Evolutionary conservation across 2,329 filamentous ascomycete species (phyloP), one percentile per base, ranked within the genome.

Genomic region (Basipetospora chlamydospora): DNA sequence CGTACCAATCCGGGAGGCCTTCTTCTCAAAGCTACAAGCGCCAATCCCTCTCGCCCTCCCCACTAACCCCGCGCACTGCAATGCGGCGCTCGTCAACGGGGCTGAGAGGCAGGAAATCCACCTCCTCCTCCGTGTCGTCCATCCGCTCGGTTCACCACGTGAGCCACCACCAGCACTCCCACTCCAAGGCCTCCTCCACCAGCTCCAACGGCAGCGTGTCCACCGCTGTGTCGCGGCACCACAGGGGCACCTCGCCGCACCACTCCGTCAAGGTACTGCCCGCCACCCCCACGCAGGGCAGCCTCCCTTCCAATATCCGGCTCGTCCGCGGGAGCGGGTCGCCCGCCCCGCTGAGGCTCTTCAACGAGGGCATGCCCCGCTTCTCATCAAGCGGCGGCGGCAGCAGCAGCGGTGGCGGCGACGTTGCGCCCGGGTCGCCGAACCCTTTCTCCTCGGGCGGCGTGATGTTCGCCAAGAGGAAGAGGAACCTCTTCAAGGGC

Each of bases 261-360:
- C 74, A 84, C 46, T 93, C 84, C 0, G 80, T 96, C 48, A 96
- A 96, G 59, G 81, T 96, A n/a, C 73, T 96, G 3, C 88, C 90
- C 1, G 83, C 84, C 0, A 94, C 87, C 0, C 88, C 88, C 0
- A 87, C 80, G 0, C 61, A 70, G 3, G 64, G 67, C 12, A 63
- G 73, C 1, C 93, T 96, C 48, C 87, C 88, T 0, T 82, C 77
- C 35, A 92, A 87, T 45, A 82, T 95, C 41, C 78, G 88, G 3
- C 65, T 95, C 10, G 83, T 88, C 2, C 74, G 86, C 21, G 76
- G 67, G 11, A 54, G 64, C 0, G 63, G 66, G 1, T 63, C 69
- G 2, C 58, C 69, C 0, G 61, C 67, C 8, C 58, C 67, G 0
- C 49, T 71, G 16, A 62, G 58, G 23, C 49, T 66, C 8, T 77